Evolutionary conservation across 129 eudicot species (phyloP).

Genomic region (Oenanthe sinensis): DNA sequence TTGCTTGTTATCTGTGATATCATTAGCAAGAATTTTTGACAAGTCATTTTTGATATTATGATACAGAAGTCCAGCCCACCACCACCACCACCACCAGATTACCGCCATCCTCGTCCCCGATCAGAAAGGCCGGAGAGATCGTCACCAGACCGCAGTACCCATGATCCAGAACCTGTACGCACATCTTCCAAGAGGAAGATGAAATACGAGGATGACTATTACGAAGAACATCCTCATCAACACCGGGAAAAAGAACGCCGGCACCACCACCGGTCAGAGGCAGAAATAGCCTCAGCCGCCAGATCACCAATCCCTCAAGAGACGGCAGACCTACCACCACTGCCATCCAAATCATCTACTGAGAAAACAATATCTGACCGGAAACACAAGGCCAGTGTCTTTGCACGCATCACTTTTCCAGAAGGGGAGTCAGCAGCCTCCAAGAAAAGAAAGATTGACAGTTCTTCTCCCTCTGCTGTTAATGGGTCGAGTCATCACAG

Average conservation of each 20-base stretch:
- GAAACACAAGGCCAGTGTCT: constrained; percentile 68
- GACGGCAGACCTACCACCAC: constrained; percentile 16
- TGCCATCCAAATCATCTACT: constrained; percentile 25
- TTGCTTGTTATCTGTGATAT: not conserved
- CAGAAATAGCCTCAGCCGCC: constrained; percentile 21
- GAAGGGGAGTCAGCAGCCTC: constrained; percentile 43
- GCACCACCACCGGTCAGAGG: constrained; percentile 41
- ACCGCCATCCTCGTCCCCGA: constrained; percentile 38
- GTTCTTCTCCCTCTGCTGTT: constrained; percentile 13
- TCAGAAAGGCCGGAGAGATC: constrained; percentile 44
- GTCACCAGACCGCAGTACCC: constrained; percentile 46
- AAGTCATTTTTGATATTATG: not conserved
- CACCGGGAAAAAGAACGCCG: constrained; percentile 22
- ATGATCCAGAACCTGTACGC: constrained; percentile 47
- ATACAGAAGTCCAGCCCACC: constrained; percentile 40
- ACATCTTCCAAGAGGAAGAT: constrained; percentile 47
- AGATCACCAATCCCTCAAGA: constrained; percentile 31
- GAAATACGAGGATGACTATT: not conserved
- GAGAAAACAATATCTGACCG: constrained; percentile 25
- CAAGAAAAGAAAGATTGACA: constrained; percentile 55
- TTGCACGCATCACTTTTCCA: constrained; percentile 92
- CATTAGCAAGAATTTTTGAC: not conserved
- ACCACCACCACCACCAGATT: constrained; percentile 29
- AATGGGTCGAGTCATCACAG: constrained; percentile 17
- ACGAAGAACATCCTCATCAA: not conserved